phyloP scores from a whole-genome alignment of 2,329 filamentous ascomycete genomes.

The Neonectria magnoliae region DNA sequence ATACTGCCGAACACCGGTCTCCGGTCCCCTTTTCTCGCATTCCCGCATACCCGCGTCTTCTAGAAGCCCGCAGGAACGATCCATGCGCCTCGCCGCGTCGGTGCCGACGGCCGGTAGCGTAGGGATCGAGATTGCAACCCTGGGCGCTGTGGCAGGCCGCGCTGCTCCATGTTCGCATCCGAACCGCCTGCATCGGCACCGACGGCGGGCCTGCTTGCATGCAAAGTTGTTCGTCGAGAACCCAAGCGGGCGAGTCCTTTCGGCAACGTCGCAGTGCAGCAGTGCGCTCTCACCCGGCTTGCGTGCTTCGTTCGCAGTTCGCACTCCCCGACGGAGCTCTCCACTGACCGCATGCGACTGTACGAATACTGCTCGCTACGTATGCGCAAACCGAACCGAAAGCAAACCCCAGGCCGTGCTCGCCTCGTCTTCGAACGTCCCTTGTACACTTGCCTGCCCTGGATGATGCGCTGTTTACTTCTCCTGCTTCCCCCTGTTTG shows the following conservation, averaged over 20 bases:
- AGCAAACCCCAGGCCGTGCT: background rate
- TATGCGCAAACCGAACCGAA: background rate
- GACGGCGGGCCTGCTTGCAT: conserved; percentile 18
- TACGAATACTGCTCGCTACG: background rate
- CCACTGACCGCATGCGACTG: background rate
- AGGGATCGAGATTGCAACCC: conserved; percentile 10
- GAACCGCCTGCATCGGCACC: conserved; percentile 34
- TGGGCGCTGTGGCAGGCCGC: background rate
- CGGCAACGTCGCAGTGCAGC: too few relatives aligned
- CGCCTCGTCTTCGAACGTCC: background rate
- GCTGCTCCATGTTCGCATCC: conserved; percentile 29
- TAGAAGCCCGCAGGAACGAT: conserved; percentile 36
- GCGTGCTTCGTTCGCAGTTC: background rate
- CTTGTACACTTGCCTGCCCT: background rate
- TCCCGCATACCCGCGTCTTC: conserved; percentile 24
- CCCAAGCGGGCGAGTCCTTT: background rate
- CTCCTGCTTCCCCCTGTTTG: background rate
- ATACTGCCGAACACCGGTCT: conserved; percentile 27
- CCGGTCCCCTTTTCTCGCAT: background rate
- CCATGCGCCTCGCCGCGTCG: conserved; percentile 27
- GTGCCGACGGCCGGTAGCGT: conserved; percentile 28
- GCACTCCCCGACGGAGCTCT: conserved; percentile 2
- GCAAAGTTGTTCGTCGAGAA: conserved; percentile 11
- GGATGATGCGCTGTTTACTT: conserved; percentile 14
- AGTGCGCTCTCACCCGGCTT: too few relatives aligned